Conservation (phyloP, 2,329 filamentous ascomycete species). For the Furcasterigmium sp. region DNA sequence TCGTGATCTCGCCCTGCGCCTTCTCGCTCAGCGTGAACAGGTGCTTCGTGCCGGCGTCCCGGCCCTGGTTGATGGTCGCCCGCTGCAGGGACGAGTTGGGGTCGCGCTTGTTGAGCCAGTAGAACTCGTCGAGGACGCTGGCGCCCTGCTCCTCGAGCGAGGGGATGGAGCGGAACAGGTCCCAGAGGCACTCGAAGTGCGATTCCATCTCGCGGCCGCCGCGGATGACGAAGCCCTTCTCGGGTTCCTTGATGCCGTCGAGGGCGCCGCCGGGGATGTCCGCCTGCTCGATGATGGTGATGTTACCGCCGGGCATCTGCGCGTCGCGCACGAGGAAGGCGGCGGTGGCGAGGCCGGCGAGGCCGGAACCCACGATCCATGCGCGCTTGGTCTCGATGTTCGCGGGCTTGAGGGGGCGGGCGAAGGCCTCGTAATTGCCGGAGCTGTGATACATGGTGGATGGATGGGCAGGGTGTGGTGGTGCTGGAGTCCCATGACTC, state of each 20-base stretch:
- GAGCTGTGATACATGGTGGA: background rate
- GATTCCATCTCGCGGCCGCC: conserved; percentile 22
- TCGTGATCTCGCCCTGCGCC: conserved; percentile 15
- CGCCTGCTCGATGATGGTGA: background rate
- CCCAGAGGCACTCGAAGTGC: conserved; percentile 20
- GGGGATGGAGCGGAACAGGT: conserved; percentile 21
- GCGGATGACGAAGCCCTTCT: conserved; percentile 22
- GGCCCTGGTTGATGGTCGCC: conserved; percentile 20
- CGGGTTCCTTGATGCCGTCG: conserved; percentile 1
- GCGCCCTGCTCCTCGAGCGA: conserved; percentile 19
- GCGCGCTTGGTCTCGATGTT: background rate
- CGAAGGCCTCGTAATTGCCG: background rate
- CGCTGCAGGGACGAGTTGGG: conserved; percentile 17
- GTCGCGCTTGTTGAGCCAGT: conserved; percentile 20
- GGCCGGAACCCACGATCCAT: background rate
- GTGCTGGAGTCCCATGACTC: too few relatives aligned
- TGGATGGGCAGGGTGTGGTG: background rate
- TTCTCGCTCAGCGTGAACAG: conserved; percentile 20
- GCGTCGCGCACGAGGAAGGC: background rate
- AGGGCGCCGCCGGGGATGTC: background rate
- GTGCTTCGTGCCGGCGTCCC: conserved; percentile 17
- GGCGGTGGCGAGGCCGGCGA: background rate
- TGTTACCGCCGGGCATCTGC: background rate
- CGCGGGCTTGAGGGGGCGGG: background rate
- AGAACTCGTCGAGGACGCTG: conserved; percentile 23